Evolutionary conservation across 2,329 filamentous ascomycete genomes (phyloP), one percentile per base, ranked within the genome.

Genomic region (Fusarium verrucosum): DNA sequence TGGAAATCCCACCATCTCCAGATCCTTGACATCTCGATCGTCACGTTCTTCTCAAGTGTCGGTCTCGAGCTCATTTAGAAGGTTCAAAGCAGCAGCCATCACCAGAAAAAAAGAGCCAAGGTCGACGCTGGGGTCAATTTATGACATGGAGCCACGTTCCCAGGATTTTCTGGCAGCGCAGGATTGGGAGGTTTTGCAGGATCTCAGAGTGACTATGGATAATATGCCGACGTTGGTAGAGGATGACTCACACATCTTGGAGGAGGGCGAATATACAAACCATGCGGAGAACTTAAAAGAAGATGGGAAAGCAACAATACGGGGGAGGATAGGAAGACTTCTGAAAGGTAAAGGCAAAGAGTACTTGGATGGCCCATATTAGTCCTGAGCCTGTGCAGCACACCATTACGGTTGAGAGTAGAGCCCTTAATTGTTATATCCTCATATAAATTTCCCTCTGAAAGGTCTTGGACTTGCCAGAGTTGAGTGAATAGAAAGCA

Each of bases 51-150:
- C 52, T 16, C 47, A 28, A 10, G 2, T 17, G 7, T 53, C 52
- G 10, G 25, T 7, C 25, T 53, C 52, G 1, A 44, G 52, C 47
- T 56, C 52, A 22, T 17, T 56, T 22, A 30, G 3, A 4, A 23
- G 47, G 1, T 56, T 53, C 38, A 56, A 53, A 37, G 38, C 37
- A 16, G 25, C 47, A 19, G 25, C 36, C 3, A 35, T 40, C 3
- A 50, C 7, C 11, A 17, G 17, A 13, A 16, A 16, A 10, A 10
- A 13, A 2, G 11, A 14, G 13, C 5, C 17, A 16, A 23, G 14
- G 2, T 14, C 20, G 14, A 14, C 22, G 8, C 10, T 44, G n/a
- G 9, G 5, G 0, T 1, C 7, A 2, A 14, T 41, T 7, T 3
- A 49, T 6, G 17, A 11, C 3, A 23, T n/a, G n/a, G n/a, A n/a